These are phyloP conservation scores for Ustilago tritici DNA, from an alignment of 1,284 basidiomycete species.

Conservation along the genomic window DNA sequence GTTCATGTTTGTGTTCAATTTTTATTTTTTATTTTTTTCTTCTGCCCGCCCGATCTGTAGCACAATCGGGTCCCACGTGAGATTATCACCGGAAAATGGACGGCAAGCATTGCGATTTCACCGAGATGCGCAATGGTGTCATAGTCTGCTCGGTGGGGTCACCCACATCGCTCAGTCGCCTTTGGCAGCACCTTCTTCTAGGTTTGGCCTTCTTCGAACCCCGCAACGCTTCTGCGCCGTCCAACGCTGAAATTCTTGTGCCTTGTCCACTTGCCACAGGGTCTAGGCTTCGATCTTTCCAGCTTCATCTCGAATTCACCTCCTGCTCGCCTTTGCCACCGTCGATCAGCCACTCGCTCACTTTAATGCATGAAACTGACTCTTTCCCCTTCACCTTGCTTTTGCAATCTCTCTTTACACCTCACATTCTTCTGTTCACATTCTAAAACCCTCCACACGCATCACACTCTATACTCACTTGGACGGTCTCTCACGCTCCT, in stretches of 20 bases:
- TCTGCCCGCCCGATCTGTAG: neutral
- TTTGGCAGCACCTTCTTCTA: neutral
- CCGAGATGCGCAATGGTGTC: constrained; percentile 28
- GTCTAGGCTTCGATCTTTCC: neutral
- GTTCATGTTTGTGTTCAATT: neutral
- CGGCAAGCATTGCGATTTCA: neutral
- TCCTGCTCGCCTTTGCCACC: neutral
- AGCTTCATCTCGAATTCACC: neutral
- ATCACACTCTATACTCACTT: neutral
- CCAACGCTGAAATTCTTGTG: neutral
- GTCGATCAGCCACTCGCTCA: neutral
- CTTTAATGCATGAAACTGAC: constrained; percentile 16
- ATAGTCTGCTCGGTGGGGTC: constrained; percentile 3
- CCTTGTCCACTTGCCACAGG: constrained; percentile 9
- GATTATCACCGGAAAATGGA: neutral
- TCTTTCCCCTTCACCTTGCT: neutral
- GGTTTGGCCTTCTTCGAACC: neutral
- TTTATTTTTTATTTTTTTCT: neutral
- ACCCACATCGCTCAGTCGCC: neutral
- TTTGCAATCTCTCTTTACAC: neutral
- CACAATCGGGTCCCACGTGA: constrained; percentile 13
- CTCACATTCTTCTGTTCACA: neutral
- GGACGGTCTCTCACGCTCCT: neutral
- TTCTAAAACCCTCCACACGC: neutral
- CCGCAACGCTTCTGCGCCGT: neutral